Evolutionary conservation across 2,329 filamentous ascomycete species (phyloP).

Genomic region (Penicillium italicum): DNA sequence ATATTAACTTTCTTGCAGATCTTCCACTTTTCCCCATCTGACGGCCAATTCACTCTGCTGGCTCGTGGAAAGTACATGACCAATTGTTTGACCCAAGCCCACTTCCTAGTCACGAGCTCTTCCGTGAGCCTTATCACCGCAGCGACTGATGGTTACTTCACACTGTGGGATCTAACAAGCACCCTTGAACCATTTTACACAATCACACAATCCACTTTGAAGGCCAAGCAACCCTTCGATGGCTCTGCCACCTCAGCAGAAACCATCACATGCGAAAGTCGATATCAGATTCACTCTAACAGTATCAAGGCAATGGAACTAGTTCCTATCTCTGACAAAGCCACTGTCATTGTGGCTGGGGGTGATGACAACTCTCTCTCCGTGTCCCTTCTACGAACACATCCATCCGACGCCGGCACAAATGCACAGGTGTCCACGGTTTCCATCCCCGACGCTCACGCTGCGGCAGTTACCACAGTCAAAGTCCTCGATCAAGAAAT

Average conservation of each 20-base stretch:
- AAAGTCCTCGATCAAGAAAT: constrained; percentile 27
- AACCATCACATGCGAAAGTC: constrained; percentile 33
- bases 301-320: constrained; percentile 62
- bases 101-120: constrained; percentile 39
- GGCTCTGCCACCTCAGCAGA: constrained; percentile 13
- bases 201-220: constrained; percentile 18
- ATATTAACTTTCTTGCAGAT: constrained; percentile 37
- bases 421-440: constrained; percentile 29
- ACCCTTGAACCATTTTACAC: constrained; percentile 30
- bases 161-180: constrained; percentile 53
- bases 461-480: constrained; percentile 43
- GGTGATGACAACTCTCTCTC: constrained; percentile 85
- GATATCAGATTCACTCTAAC: constrained; percentile 68
- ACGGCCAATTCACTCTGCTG: constrained; percentile 42
- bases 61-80: constrained; percentile 62
- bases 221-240: constrained; percentile 25
- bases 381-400: constrained; percentile 46
- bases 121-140: constrained; percentile 56
- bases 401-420: constrained; percentile 3
- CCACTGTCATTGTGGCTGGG: constrained; percentile 63
- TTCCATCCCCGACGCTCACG: constrained; percentile 43
- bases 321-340: constrained; percentile 28
- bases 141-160: constrained; percentile 76
- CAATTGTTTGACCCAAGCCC: constrained; percentile 68
- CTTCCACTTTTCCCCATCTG: constrained; percentile 40